Percentiles rank a stretch among this genome's conserved stretches.
Conservation (phyloP, 2,329 filamentous ascomycete species). For the Penicillium sp. region DNA sequence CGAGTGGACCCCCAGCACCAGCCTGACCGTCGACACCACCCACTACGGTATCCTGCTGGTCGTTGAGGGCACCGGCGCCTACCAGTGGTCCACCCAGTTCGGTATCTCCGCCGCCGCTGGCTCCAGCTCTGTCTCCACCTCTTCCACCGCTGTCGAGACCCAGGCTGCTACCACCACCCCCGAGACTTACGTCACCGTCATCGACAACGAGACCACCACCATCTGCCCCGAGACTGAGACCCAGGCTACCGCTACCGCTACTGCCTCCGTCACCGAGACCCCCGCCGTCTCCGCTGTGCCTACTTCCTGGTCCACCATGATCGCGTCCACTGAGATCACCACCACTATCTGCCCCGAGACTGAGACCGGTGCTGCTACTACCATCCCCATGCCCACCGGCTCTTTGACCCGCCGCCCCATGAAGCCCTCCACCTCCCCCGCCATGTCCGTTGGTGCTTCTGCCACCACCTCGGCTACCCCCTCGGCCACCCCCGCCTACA, state of each 20-base stretch:
- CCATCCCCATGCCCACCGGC: slow-evolving; percentile 4
- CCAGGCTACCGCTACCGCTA: slow-evolving; percentile 11
- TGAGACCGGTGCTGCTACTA: slow-evolving; percentile 10
- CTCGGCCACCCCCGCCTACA: slow-evolving; percentile 24
- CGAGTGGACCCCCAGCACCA: slow-evolving; percentile 54
- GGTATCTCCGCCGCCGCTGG: slow-evolving; percentile 47
- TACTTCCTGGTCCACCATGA: background rate
- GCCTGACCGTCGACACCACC: slow-evolving; percentile 50
- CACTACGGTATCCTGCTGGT: slow-evolving; percentile 64
- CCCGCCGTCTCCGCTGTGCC: slow-evolving; percentile 11
- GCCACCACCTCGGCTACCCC: slow-evolving; percentile 6
- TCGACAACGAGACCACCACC: slow-evolving; percentile 22
- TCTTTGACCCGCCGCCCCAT: slow-evolving; percentile 7
- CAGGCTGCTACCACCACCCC: slow-evolving; percentile 2
- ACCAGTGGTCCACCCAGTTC: slow-evolving; percentile 65
- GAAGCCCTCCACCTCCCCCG: slow-evolving; percentile 7
- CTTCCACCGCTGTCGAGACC: slow-evolving; percentile 12
- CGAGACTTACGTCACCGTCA: slow-evolving; percentile 9
- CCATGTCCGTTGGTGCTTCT: background rate
- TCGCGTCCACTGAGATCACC: slow-evolving; percentile 7
- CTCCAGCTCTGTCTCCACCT: slow-evolving; percentile 9
- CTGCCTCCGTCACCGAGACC: background rate
- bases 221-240: slow-evolving; percentile 24
- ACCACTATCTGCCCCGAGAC: slow-evolving; percentile 21
- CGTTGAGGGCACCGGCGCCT: slow-evolving; percentile 59